phyloP scores from a whole-genome alignment of 805 yeast genomes.

The Candida endomychidarum region DNA sequence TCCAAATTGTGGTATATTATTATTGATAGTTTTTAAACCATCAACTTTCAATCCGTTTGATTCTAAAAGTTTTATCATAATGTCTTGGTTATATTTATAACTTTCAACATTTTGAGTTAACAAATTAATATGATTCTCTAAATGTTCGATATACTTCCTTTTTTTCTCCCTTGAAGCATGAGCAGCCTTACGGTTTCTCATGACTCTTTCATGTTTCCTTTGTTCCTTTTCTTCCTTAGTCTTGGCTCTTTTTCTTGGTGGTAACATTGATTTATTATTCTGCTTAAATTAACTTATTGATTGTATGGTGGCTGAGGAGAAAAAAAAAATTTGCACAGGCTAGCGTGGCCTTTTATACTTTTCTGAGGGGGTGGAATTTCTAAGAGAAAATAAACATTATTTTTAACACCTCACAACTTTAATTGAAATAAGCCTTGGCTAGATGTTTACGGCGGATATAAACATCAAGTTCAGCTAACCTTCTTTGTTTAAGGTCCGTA shows the following conservation, averaged over 20 bases:
- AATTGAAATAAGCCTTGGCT: background rate
- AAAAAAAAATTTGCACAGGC: background rate
- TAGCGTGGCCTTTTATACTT: constrained; percentile 3
- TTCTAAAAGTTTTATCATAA: constrained; percentile 7
- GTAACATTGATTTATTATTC: constrained; percentile 50
- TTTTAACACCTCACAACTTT: constrained; percentile 3
- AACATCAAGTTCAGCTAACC: too few relatives aligned
- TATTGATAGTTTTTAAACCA: constrained; percentile 6
- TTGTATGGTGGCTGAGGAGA: constrained; percentile 4
- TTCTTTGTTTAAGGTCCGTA: too few relatives aligned
- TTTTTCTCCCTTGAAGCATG: constrained; percentile 97
- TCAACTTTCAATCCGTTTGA: background rate
- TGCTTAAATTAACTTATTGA: constrained; percentile 6
- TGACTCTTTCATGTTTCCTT: constrained; percentile 86
- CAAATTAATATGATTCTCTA: constrained; percentile 59
- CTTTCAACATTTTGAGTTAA: constrained; percentile 38
- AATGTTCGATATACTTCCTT: constrained; percentile 83
- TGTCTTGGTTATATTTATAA: constrained; percentile 23
- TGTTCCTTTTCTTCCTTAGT: constrained; percentile 97
- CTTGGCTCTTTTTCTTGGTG: constrained; percentile 95
- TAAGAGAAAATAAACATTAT: background rate
- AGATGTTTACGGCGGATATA: too few relatives aligned
- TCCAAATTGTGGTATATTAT: constrained; percentile 12
- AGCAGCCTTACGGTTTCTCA: constrained; percentile 94
- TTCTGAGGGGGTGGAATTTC: background rate